phyloP scores from a whole-genome alignment of 306 rosid genomes.

The Cicer cuneatum region DNA sequence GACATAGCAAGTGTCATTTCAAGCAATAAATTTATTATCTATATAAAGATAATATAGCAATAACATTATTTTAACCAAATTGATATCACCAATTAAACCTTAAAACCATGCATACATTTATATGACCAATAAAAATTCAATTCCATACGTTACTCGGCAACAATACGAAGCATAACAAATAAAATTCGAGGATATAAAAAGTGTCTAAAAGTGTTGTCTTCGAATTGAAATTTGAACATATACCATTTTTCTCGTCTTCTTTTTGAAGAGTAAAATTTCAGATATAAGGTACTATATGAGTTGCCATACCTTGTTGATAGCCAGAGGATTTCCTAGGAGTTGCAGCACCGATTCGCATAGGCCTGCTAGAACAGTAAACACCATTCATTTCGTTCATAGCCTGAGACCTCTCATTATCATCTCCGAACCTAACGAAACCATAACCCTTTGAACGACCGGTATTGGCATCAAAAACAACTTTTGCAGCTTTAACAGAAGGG shows the following conservation, averaged over 20 bases:
- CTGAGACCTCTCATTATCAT: slow-evolving; percentile 80
- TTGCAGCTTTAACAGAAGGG: slow-evolving; percentile 92
- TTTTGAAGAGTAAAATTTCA: slow-evolving; percentile 23
- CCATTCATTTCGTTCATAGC: slow-evolving; percentile 95
- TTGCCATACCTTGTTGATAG: slow-evolving; percentile 69
- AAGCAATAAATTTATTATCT: slow-evolving; percentile 12
- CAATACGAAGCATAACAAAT: slow-evolving; percentile 10
- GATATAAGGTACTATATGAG: slow-evolving; percentile 32
- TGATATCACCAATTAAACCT: slow-evolving; percentile 6
- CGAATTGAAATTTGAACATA: neutral
- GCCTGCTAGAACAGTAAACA: slow-evolving; percentile 84
- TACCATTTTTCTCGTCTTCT: neutral
- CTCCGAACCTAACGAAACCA: slow-evolving; percentile 97
- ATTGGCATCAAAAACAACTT: slow-evolving; percentile 94
- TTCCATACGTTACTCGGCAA: neutral
- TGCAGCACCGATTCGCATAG: slow-evolving; percentile 96
- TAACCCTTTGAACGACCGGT: slow-evolving; percentile 98
- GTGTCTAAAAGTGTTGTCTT: slow-evolving; percentile 14
- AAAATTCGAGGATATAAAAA: neutral
- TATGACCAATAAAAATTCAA: slow-evolving; percentile 7
- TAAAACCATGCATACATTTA: neutral
- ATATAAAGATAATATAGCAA: neutral
- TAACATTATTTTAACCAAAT: neutral
- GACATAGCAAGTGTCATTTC: slow-evolving; percentile 3
- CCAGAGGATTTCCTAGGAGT: slow-evolving; percentile 95